phyloP scores from a whole-genome alignment of 1,284 basidiomycete genomes.

The Fomitopsis betulina region DNA sequence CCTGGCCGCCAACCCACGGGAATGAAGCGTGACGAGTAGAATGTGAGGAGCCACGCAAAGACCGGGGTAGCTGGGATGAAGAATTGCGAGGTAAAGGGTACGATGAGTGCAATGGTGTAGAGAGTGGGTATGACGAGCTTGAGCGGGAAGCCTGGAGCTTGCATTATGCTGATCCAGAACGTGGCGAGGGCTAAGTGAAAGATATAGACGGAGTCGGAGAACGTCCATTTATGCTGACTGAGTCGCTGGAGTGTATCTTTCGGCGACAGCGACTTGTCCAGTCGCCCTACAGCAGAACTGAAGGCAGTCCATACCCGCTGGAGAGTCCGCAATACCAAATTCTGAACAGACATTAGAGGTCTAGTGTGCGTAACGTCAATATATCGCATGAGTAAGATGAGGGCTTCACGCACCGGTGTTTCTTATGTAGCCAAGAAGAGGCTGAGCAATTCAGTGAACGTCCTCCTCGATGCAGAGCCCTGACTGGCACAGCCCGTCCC shows the following conservation, averaged over 20 bases:
- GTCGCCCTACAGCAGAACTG: slow-evolving; percentile 53
- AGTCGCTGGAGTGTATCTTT: slow-evolving; percentile 63
- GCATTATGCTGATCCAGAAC: slow-evolving; percentile 81
- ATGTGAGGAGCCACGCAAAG: slow-evolving; percentile 81
- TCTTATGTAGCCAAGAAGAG: neutral
- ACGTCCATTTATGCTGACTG: slow-evolving; percentile 54
- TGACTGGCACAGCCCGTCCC: neutral
- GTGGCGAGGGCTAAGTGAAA: slow-evolving; percentile 62
- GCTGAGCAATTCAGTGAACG: neutral
- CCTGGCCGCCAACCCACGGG: slow-evolving; percentile 70
- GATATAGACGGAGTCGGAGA: slow-evolving; percentile 57
- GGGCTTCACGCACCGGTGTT: neutral
- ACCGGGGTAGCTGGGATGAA: slow-evolving; percentile 88
- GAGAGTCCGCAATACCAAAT: slow-evolving; percentile 15
- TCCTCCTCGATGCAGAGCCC: neutral
- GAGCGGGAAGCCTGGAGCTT: slow-evolving; percentile 61
- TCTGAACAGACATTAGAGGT: slow-evolving; percentile 10
- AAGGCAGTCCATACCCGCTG: slow-evolving; percentile 45
- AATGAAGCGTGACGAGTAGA: slow-evolving; percentile 86
- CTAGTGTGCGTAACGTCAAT: slow-evolving; percentile 1
- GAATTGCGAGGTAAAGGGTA: slow-evolving; percentile 92
- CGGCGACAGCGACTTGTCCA: slow-evolving; percentile 78
- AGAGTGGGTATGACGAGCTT: slow-evolving; percentile 81
- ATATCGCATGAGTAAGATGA: neutral
- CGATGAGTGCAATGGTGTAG: slow-evolving; percentile 64